Evolutionary conservation across 352 stramenopile genomes (phyloP).

Genomic region (Pythium guiyangense): DNA sequence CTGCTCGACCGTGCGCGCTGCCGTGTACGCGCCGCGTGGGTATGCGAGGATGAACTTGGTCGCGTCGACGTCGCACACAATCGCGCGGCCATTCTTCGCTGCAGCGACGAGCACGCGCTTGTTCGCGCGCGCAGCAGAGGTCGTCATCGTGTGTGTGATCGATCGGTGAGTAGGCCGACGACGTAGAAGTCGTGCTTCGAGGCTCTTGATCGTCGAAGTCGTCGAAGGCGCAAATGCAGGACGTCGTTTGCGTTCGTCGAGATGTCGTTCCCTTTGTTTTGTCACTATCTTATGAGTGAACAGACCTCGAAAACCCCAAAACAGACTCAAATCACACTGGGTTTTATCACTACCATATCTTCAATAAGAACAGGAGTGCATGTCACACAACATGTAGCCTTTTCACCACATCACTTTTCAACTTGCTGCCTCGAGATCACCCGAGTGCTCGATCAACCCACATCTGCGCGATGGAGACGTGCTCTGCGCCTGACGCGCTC

Average conservation of each 20-base stretch:
- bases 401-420: neutral
- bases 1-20: conserved; percentile 63
- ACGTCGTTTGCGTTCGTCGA: too few species aligned
- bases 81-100: conserved; percentile 69
- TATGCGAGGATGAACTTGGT: conserved; percentile 61
- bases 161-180: too few species aligned
- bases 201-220: too few species aligned
- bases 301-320: too few species aligned
- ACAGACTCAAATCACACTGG: neutral
- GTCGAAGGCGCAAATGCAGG: too few species aligned
- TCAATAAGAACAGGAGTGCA: too few species aligned
- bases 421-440: neutral
- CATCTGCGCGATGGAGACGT: neutral
- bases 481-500: neutral
- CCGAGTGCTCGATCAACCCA: neutral
- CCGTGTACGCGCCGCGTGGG: conserved; percentile 70
- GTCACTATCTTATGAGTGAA: too few species aligned
- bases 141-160: too few species aligned
- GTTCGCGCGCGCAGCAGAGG: conserved; percentile 4
- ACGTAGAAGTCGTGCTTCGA: too few species aligned
- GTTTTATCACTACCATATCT: neutral
- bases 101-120: conserved; percentile 30
- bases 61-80: conserved; percentile 56
- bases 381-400: neutral
- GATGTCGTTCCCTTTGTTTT: too few species aligned